A percentile compares a stretch with the other conserved stretches of the same genome.
These are phyloP conservation scores for Beauveria brongniartii DNA, from an alignment of 2,329 filamentous ascomycete genomes.

Conservation along the genomic window DNA sequence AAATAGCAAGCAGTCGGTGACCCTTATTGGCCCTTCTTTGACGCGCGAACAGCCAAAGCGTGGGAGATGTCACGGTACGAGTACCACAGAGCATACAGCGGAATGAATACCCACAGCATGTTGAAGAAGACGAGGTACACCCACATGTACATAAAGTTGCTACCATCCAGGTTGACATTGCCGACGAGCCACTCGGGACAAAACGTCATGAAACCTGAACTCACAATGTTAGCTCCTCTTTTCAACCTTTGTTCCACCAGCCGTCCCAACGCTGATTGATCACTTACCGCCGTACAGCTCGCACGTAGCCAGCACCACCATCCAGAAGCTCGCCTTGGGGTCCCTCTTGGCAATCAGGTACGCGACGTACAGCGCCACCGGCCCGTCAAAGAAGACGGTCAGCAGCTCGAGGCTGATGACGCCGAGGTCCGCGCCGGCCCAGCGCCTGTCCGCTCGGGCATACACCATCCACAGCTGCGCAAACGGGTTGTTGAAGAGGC, in stretches of 20 bases:
- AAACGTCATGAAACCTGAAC: constrained; percentile 63
- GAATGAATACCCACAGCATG: constrained; percentile 57
- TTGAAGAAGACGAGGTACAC: constrained; percentile 64
- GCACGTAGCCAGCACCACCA: constrained; percentile 56
- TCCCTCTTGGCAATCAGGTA: constrained; percentile 50
- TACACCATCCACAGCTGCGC: constrained; percentile 63
- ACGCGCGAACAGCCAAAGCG: constrained; percentile 34
- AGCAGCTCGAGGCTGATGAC: constrained; percentile 58
- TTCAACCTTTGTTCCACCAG: neutral
- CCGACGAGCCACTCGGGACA: constrained; percentile 60
- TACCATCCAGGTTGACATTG: constrained; percentile 53
- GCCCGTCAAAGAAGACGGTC: constrained; percentile 55
- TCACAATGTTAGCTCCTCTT: neutral
- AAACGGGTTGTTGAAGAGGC: constrained; percentile 42
- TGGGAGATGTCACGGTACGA: constrained; percentile 45
- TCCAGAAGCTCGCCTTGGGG: constrained; percentile 49
- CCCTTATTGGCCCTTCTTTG: constrained; percentile 23
- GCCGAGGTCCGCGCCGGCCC: constrained; percentile 54
- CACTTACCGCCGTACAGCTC: constrained; percentile 55
- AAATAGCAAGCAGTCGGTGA: neutral
- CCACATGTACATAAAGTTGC: constrained; percentile 62
- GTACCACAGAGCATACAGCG: constrained; percentile 50
- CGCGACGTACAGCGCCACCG: constrained; percentile 51
- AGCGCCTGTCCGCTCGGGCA: constrained; percentile 53
- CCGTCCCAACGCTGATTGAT: neutral